Base-by-base conservation (phyloP, 441 rosid genomes). In the Pelargonium australe region DNA sequence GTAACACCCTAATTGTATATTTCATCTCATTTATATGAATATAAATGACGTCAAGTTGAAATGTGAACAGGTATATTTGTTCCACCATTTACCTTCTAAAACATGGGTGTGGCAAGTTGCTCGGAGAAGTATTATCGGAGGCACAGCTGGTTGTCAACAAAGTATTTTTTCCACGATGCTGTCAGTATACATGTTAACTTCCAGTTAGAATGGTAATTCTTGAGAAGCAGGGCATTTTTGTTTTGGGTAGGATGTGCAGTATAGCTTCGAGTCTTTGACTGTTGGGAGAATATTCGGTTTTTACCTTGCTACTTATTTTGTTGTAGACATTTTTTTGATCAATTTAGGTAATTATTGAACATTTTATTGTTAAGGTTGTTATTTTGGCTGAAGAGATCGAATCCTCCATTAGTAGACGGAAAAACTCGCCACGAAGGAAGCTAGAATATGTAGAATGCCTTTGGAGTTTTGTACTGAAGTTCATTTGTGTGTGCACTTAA, bases 81-180 rank as follows among this genome's bases (percentile, higher is more conserved):
- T 9, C 31, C 12, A 8, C 11, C 9, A 7, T 57, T 57, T 7
- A 57, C 25, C 3, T 9, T 57, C 23, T 3, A 3, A 12, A 11
- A 45, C 0, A 45, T 45, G 51, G 51, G n/a, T 45, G 17, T 65
- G 40, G 41, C 34, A 61, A 34, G 34, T 66, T 69, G 74, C 40
- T 34, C 16, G 16, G 51, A 47, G 53, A 12, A 34, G 57, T n/a
- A 5, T 11, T 4, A 51, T 41, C 6, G 16, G 53, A 47, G 16
- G 53, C 14, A 8, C 20, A 53, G 12, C 47, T 4, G 7, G 20
- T 58, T 23, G 2, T 14, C 49, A 44, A 57, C 51, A 3, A 25
- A 70, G 49, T 31, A 65, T 73, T 43, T 34, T 55, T 64, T 57
- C 69, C 63, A 69, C 63, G 71, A 63, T 75, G 65, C 66, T 16